Percentiles rank a stretch among this genome's conserved stretches.
These are phyloP conservation scores for Lactarius sp. DNA, from an alignment of 768 basidiomycete species.

Conservation along the genomic window DNA sequence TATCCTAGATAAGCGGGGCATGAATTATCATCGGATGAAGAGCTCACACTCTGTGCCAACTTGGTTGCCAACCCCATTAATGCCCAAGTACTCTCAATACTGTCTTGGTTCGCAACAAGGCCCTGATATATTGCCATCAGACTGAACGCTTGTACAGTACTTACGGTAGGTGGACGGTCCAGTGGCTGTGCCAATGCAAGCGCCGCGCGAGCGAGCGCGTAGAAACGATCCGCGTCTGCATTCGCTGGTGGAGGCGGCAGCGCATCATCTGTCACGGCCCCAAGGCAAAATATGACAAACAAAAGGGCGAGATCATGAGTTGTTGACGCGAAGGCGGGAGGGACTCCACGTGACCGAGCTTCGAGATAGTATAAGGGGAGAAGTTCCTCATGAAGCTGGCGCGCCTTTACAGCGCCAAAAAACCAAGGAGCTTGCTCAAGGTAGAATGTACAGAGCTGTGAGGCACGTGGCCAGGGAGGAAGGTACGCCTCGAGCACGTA, in stretches of 20 bases:
- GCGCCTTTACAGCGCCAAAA: constrained; percentile 62
- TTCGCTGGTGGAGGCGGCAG: constrained; percentile 44
- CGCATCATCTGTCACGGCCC: constrained; percentile 12
- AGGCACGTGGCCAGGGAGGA: constrained; percentile 55
- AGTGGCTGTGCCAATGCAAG: constrained; percentile 63
- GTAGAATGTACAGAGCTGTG: constrained; percentile 59
- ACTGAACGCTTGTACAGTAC: constrained; percentile 61
- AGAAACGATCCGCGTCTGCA: constrained; percentile 47
- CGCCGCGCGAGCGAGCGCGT: constrained; percentile 57
- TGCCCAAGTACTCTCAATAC: constrained; percentile 65
- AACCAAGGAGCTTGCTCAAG: constrained; percentile 80
- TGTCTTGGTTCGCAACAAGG: constrained; percentile 59
- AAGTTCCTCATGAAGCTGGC: constrained; percentile 59
- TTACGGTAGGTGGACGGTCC: constrained; percentile 65
- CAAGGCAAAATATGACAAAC: constrained; percentile 15
- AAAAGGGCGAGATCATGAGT: constrained; percentile 18
- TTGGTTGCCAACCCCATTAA: constrained; percentile 62
- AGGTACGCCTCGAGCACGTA: constrained; percentile 40
- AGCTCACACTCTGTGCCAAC: constrained; percentile 61
- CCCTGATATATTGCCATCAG: constrained; percentile 72
- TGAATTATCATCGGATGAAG: not conserved
- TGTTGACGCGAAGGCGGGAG: constrained; percentile 2
- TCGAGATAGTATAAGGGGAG: constrained; percentile 64
- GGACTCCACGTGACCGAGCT: constrained; percentile 28
- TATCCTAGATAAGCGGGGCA: not conserved